Evolutionary conservation across 78 protist species (phyloP).

Genomic region (Protostelium mycophagum): DNA sequence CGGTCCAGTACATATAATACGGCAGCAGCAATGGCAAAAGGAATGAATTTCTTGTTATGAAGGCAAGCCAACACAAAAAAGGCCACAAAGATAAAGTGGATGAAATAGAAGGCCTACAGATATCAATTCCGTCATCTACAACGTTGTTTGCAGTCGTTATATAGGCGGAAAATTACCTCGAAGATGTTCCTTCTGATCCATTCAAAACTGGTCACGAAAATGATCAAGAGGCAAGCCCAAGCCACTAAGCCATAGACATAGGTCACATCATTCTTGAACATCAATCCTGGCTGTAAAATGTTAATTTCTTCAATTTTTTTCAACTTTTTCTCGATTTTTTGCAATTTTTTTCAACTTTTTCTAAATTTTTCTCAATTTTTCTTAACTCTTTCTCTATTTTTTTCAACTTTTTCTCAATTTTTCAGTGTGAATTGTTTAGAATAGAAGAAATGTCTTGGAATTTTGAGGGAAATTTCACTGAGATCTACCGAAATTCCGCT

Average conservation of each 20-base stretch:
- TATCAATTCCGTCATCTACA: no score
- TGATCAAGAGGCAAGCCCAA: not conserved
- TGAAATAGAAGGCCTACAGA: conserved; percentile 1
- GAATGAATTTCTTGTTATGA: not conserved
- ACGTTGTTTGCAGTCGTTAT: no score
- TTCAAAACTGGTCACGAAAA: not conserved
- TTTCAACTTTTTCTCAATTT: no score
- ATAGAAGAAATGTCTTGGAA: not conserved
- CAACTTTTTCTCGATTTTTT: no score
- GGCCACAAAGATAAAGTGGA: not conserved
- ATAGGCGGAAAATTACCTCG: not conserved
- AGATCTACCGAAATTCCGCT: not conserved
- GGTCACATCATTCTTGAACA: not conserved
- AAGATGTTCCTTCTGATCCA: not conserved
- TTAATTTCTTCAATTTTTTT: no score
- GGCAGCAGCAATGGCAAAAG: not conserved
- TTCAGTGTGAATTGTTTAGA: no score
- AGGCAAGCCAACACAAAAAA: not conserved
- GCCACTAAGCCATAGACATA: not conserved
- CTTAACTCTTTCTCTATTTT: no score
- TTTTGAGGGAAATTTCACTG: no score
- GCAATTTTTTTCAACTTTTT: no score
- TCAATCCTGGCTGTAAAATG: no score
- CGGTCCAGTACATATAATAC: not conserved
- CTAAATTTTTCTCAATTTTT: no score